A percentile compares a stretch with the other conserved stretches of the same genome.
Evolutionary conservation across 78 protist genomes (phyloP).

Genomic region (Dictyostelium capitatum): DNA sequence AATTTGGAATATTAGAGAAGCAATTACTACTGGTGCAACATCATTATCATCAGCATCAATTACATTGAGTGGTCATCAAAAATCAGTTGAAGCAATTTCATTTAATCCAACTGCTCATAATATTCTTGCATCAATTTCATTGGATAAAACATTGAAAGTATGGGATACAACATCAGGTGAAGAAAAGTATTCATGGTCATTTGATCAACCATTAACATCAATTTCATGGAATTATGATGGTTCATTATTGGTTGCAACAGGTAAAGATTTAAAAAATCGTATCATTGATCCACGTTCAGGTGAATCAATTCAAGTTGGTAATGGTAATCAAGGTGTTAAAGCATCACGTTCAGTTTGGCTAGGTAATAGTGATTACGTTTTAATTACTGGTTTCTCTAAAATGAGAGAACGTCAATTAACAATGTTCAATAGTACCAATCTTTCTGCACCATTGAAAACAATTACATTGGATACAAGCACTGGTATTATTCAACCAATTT

Average conservation of each 20-base stretch:
- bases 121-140: constrained; percentile 82
- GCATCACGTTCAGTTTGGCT: constrained; percentile 90
- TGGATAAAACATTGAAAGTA: constrained; percentile 78
- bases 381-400: constrained; percentile 94
- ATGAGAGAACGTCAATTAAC: constrained; percentile 90
- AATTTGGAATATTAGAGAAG: constrained; percentile 60
- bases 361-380: constrained; percentile 79
- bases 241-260: constrained; percentile 82
- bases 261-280: constrained; percentile 94
- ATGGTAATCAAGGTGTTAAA: constrained; percentile 95
- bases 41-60: neutral
- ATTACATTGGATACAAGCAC: constrained; percentile 88
- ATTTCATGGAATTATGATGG: constrained; percentile 96
- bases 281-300: constrained; percentile 92
- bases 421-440: constrained; percentile 79
- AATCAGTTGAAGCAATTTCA: constrained; percentile 41
- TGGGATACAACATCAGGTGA: constrained; percentile 67
- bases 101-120: constrained; percentile 66
- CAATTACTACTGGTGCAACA: neutral
- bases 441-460: constrained; percentile 54
- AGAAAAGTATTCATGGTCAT: neutral
- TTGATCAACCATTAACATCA: constrained; percentile 37
- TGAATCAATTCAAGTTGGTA: constrained; percentile 64
- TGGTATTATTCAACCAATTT: constrained; percentile 91
- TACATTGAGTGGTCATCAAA: constrained; percentile 57